phyloP scores from a whole-genome alignment of 2,329 filamentous ascomycete species.

The Byssochlamys sp. region DNA sequence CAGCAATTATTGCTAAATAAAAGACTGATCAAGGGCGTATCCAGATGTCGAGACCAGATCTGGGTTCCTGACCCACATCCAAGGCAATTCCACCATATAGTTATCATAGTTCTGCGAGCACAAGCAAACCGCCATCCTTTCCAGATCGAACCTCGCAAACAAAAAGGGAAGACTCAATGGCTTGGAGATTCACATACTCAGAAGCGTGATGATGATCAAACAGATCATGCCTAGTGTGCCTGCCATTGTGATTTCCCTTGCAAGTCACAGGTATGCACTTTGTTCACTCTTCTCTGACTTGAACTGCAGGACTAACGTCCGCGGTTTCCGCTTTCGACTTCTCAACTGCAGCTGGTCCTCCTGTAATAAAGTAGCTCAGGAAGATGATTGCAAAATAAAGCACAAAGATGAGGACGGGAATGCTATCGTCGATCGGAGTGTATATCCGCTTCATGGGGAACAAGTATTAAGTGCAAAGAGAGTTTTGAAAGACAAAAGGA shows the following conservation, averaged over 20 bases:
- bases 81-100: background rate
- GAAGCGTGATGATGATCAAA: background rate
- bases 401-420: slow-evolving; percentile 18
- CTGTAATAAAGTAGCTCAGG: slow-evolving; percentile 16
- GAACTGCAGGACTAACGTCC: background rate
- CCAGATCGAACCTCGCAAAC: background rate
- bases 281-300: background rate
- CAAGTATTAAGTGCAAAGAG: background rate
- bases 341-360: slow-evolving; percentile 5
- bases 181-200: background rate
- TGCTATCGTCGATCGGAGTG: slow-evolving; percentile 15
- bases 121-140: background rate
- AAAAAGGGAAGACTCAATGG: background rate
- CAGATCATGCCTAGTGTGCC: background rate
- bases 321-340: slow-evolving; percentile 6
- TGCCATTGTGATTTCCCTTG: background rate
- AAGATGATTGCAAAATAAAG: slow-evolving; percentile 18
- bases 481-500: background rate
- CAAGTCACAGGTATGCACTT: background rate
- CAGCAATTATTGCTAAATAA: background rate
- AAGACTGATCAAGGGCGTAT: background rate
- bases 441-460: slow-evolving; percentile 15
- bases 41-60: background rate
- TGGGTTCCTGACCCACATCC: background rate
- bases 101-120: background rate